Evolutionary conservation across 2,329 filamentous ascomycete genomes (phyloP).

Genomic region (Cadophora gregata): DNA sequence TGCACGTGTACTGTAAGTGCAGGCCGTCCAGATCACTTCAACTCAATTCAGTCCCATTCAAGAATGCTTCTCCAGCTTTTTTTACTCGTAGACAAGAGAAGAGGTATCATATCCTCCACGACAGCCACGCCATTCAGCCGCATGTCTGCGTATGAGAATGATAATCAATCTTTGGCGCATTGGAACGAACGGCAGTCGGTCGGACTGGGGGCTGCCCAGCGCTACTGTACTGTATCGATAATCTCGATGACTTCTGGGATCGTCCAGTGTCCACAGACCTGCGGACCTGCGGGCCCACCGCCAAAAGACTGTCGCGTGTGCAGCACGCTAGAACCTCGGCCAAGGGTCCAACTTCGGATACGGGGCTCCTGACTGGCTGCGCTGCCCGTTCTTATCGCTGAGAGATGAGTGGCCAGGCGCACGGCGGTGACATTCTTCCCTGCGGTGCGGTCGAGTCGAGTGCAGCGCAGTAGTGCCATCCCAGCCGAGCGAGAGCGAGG

Average conservation of each 20-base stretch:
- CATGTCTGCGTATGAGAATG: background rate
- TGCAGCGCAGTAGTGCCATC: background rate
- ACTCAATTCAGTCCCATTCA: too few species aligned
- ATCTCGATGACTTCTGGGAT: slow-evolving; percentile 14
- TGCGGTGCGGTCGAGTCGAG: background rate
- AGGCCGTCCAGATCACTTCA: background rate
- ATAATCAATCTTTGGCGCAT: background rate
- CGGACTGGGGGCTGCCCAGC: background rate
- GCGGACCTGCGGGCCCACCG: background rate
- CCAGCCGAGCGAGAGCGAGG: background rate
- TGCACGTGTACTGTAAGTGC: background rate
- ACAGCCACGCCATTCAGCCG: slow-evolving; percentile 6
- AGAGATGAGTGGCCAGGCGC: slow-evolving; percentile 20
- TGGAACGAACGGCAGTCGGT: slow-evolving; percentile 15
- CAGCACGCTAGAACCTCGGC: slow-evolving; percentile 19
- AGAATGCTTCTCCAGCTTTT: background rate
- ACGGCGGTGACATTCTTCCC: background rate
- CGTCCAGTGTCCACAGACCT: background rate
- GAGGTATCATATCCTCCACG: slow-evolving; percentile 7
- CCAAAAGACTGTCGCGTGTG: slow-evolving; percentile 29
- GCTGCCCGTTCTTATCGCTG: slow-evolving; percentile 29
- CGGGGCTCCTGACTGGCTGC: slow-evolving; percentile 19
- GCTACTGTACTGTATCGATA: slow-evolving; percentile 18
- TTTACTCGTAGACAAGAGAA: background rate
- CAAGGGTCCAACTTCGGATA: slow-evolving; percentile 1